Evolutionary conservation across 1,284 basidiomycete genomes (phyloP).

Genomic region (Pascua sp.): DNA sequence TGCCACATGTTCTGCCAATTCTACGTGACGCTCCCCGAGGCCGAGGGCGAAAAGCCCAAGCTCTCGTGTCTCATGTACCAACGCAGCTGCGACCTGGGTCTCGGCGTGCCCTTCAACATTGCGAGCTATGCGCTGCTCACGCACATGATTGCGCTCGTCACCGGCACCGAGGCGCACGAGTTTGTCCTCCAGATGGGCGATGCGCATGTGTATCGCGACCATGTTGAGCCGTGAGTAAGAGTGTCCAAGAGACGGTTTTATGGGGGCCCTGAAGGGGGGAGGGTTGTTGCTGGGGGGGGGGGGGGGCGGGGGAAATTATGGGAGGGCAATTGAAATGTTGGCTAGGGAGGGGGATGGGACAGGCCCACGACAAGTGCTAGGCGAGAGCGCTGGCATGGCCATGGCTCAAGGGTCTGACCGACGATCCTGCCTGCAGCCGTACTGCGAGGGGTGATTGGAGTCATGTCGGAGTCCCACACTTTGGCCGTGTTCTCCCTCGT

Average conservation of each 20-base stretch:
- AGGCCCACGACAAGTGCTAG: too few relatives aligned
- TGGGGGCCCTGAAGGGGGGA: too few relatives aligned
- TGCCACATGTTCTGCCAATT: conserved; percentile 99
- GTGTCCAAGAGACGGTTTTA: not conserved
- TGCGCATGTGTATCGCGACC: conserved; percentile 93
- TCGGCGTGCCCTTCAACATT: conserved; percentile 98
- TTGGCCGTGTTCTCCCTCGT: too few relatives aligned
- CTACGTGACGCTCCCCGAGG: conserved; percentile 77
- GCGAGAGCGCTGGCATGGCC: too few relatives aligned
- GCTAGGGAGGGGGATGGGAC: too few relatives aligned
- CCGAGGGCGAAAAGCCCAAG: conserved; percentile 56
- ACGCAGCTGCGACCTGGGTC: conserved; percentile 91
- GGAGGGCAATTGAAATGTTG: too few relatives aligned
- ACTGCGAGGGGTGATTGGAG: too few relatives aligned
- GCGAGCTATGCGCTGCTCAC: conserved; percentile 94
- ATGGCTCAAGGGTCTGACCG: too few relatives aligned
- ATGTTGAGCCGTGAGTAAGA: conserved; percentile 63
- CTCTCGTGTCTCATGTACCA: conserved; percentile 97
- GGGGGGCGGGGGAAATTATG: too few relatives aligned
- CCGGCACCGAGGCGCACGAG: conserved; percentile 78
- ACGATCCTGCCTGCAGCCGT: too few relatives aligned
- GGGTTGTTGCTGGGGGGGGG: too few relatives aligned
- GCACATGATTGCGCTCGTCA: conserved; percentile 92
- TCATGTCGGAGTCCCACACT: too few relatives aligned
- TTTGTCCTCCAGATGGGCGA: conserved; percentile 92